A percentile compares a stretch with the other conserved stretches of the same genome.
These are phyloP conservation scores for Musa itinerans DNA, from an alignment of 176 grass and related monocot genomes.

Conservation along the genomic window DNA sequence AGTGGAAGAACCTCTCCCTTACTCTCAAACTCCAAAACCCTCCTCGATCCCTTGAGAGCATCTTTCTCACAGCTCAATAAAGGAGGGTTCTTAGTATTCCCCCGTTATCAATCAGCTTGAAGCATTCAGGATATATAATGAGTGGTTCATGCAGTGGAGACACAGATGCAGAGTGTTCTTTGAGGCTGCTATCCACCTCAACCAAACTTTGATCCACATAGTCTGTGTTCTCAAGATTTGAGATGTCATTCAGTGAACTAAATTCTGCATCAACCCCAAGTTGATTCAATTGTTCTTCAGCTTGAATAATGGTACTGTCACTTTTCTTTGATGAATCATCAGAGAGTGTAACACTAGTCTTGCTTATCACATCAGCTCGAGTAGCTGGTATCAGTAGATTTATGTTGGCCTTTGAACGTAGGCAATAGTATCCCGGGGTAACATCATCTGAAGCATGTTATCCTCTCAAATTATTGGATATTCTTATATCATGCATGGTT, in stretches of 20 bases:
- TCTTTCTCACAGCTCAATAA: conserved; percentile 89
- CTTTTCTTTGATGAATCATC: conserved; percentile 47
- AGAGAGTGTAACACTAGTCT: conserved; percentile 44
- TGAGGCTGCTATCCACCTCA: conserved; percentile 37
- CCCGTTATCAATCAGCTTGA: conserved; percentile 84
- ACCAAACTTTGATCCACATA: conserved; percentile 41
- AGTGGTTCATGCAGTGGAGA: conserved; percentile 32
- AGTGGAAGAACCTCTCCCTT: conserved; percentile 40
- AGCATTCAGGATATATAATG: conserved; percentile 46
- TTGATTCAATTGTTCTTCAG: conserved; percentile 58
- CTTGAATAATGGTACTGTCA: conserved; percentile 43
- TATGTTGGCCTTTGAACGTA: too few relatives aligned
- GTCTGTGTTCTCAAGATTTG: conserved; percentile 74
- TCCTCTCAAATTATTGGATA: too few relatives aligned
- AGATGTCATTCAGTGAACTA: conserved; percentile 60
- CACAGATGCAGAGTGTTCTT: conserved; percentile 11
- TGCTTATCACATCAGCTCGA: conserved; percentile 23
- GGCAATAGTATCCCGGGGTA: too few relatives aligned
- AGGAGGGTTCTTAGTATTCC: conserved; percentile 91
- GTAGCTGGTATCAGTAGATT: too few relatives aligned
- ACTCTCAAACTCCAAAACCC: conserved; percentile 89
- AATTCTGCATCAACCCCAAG: conserved; percentile 70
- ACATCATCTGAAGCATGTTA: too few relatives aligned
- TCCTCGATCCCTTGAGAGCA: conserved; percentile 87
- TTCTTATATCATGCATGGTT: too few relatives aligned